A percentile compares a stretch with the other conserved stretches of the same genome.
Conservation (phyloP, 768 basidiomycete species). For the Boletus pseudopeckii region DNA sequence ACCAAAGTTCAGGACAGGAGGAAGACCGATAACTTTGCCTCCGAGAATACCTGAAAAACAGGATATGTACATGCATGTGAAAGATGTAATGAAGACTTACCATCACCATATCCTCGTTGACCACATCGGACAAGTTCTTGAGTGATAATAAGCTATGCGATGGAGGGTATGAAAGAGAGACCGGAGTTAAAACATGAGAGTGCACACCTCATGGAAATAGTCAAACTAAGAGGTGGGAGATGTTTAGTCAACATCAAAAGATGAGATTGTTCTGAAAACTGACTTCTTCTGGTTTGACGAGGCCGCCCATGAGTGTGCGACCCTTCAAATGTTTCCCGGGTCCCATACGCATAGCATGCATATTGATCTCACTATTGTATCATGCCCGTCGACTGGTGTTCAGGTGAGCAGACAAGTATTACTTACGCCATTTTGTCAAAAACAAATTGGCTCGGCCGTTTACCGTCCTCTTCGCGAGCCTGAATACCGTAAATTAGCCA, state of each 20-base stretch:
- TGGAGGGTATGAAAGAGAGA: background rate
- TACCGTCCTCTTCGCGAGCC: constrained; percentile 85
- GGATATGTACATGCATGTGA: background rate
- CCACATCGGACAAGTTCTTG: constrained; percentile 58
- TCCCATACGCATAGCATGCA: constrained; percentile 91
- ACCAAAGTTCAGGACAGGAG: constrained; percentile 69
- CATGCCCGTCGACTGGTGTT: background rate
- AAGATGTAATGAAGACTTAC: constrained; percentile 22
- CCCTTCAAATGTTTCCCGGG: constrained; percentile 86
- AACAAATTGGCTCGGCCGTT: constrained; percentile 73
- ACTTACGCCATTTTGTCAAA: constrained; percentile 78
- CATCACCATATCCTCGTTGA: constrained; percentile 67
- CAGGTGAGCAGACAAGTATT: background rate
- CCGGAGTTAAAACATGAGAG: constrained; percentile 20
- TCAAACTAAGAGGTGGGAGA: constrained; percentile 44
- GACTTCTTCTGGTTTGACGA: constrained; percentile 74
- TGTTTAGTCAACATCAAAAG: constrained; percentile 1
- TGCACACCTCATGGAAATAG: constrained; percentile 67
- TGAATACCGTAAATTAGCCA: constrained; percentile 21
- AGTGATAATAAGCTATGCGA: constrained; percentile 51
- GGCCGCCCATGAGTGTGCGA: constrained; percentile 64
- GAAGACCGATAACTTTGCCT: constrained; percentile 67
- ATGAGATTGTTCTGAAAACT: constrained; percentile 7
- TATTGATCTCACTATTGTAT: constrained; percentile 50
- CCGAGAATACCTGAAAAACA: constrained; percentile 38